A percentile compares a stretch with the other conserved stretches of the same genome.
Evolutionary conservation across 306 rosid genomes (phyloP).

Genomic region (Abrus pulchellus): DNA sequence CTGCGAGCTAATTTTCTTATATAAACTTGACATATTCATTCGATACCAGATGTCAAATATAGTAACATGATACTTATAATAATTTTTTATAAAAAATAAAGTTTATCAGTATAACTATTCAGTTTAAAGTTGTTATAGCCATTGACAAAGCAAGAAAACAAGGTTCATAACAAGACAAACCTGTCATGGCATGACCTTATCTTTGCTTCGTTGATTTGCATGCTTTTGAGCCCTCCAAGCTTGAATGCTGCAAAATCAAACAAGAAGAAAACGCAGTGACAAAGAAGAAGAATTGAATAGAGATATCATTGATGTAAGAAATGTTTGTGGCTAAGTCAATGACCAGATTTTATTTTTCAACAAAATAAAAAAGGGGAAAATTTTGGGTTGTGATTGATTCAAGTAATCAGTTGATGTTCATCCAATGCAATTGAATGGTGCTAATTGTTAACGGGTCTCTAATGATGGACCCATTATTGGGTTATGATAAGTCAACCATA

Average conservation of each 20-base stretch:
- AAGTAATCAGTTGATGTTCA: not conserved
- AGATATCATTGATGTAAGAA: too few relatives aligned
- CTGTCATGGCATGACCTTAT: not conserved
- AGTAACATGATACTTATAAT: too few relatives aligned
- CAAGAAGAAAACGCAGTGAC: not conserved
- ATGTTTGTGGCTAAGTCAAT: not conserved
- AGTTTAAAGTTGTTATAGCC: not conserved
- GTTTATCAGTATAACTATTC: too few relatives aligned
- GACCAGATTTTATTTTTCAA: not conserved
- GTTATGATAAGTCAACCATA: conserved; percentile 44
- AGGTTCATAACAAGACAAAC: not conserved
- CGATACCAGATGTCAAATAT: too few relatives aligned
- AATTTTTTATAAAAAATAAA: too few relatives aligned
- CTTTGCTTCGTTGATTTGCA: conserved; percentile 30
- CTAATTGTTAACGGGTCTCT: conserved; percentile 35
- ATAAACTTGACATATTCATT: too few relatives aligned
- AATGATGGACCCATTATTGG: conserved; percentile 50
- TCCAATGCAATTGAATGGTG: conserved; percentile 33
- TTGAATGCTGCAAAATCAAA: not conserved
- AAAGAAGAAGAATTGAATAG: not conserved
- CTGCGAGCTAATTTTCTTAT: too few relatives aligned
- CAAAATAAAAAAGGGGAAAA: not conserved
- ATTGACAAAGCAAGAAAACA: conserved; percentile 20
- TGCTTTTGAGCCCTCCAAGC: conserved; percentile 3
- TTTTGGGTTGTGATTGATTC: conserved; percentile 18